phyloP scores from a whole-genome alignment of 345 rosid genomes.

The Arabis alpina region DNA sequence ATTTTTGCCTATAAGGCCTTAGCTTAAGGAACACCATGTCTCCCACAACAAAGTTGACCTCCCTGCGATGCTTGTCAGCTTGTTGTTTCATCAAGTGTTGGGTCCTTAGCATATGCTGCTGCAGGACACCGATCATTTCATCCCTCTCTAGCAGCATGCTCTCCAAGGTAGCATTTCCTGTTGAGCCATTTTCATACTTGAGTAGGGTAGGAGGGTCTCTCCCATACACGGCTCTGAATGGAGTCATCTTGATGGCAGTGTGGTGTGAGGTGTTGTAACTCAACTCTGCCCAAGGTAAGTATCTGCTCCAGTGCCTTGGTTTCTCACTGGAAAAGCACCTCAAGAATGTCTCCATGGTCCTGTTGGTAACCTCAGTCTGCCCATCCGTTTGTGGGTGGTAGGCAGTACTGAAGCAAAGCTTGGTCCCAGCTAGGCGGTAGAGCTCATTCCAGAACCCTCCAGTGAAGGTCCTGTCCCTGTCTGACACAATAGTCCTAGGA shows the following conservation, averaged over 20 bases:
- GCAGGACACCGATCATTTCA: too few species aligned
- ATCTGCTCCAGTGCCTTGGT: too few species aligned
- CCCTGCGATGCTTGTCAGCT: neutral
- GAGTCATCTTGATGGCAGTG: neutral
- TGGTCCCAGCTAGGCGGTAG: too few species aligned
- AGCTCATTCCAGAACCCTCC: too few species aligned
- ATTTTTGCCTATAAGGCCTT: neutral
- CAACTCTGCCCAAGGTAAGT: neutral
- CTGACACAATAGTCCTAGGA: too few species aligned
- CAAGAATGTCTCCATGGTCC: too few species aligned
- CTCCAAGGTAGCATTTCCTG: neutral
- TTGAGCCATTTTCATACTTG: neutral
- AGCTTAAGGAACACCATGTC: slow-evolving; percentile 7
- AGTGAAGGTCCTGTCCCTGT: too few species aligned
- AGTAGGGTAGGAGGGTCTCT: neutral
- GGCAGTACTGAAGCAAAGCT: too few species aligned
- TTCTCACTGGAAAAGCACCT: too few species aligned
- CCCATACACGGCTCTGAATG: neutral
- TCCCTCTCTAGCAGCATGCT: neutral
- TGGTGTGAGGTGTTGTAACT: neutral
- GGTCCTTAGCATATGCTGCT: too few species aligned
- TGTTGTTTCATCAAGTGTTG: neutral
- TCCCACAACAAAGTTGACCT: neutral
- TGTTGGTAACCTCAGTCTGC: too few species aligned
- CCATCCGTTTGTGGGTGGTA: too few species aligned